Percentiles rank a stretch among this genome's conserved stretches.
Evolutionary conservation across 2,329 filamentous ascomycete genomes (phyloP).

Genomic region (Aspergillus costaricaensis): DNA sequence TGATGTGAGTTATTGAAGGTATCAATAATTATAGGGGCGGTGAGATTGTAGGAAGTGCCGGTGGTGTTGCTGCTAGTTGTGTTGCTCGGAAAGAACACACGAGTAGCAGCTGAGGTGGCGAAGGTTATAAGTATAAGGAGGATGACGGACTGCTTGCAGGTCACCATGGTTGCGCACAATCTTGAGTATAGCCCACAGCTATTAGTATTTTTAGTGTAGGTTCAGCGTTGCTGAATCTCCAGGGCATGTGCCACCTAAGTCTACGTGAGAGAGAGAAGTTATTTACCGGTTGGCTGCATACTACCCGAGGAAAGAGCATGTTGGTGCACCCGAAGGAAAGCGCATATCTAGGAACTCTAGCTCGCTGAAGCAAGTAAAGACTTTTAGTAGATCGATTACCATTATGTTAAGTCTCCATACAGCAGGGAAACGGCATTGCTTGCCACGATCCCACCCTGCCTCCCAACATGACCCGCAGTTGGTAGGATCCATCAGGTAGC

Average conservation of each 20-base stretch:
- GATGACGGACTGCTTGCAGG: background rate
- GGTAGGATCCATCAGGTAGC: background rate
- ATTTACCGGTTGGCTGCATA: background rate
- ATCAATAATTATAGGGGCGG: conserved; percentile 55
- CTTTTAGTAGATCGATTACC: background rate
- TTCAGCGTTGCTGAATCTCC: background rate
- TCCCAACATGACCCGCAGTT: conserved; percentile 9
- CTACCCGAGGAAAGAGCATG: background rate
- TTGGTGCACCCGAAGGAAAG: background rate
- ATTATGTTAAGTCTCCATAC: background rate
- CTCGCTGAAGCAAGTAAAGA: background rate
- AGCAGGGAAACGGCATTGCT: conserved; percentile 5
- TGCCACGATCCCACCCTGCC: conserved; percentile 4
- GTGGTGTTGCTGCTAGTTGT: background rate
- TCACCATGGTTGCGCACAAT: background rate
- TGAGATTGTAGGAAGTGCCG: background rate
- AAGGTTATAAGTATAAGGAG: conserved; percentile 1
- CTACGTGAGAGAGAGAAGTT: background rate
- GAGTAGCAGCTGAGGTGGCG: background rate
- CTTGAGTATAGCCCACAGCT: background rate
- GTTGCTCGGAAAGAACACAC: background rate
- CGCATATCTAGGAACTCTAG: background rate
- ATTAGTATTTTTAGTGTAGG: background rate
- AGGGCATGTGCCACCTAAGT: background rate
- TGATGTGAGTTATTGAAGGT: conserved; percentile 55